Evolutionary conservation across 345 rosid species (phyloP), one percentile per base, ranked within the genome.

Genomic region (Linum usitatissimum): DNA sequence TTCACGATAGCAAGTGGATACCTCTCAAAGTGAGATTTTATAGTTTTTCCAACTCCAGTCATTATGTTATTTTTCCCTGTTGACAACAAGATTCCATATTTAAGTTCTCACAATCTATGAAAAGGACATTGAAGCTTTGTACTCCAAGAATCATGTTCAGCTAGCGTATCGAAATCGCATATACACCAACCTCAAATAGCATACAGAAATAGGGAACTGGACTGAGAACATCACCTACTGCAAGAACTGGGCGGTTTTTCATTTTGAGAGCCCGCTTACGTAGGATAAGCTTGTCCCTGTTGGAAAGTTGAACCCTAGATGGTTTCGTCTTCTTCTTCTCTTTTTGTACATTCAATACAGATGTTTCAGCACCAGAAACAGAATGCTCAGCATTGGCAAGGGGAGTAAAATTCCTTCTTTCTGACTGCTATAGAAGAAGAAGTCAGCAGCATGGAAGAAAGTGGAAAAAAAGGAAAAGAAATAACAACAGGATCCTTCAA

Each of bases 201-300:
- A 23, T 23, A 23, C 28, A 23, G 28, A 23, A 23, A 23, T 0
- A 23, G 28, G 13, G 49, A 9, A 57, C 18, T 18, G 38, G 28
- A 28, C 28, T 31, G 53, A 64, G 17, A 15, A 53, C 23, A 66
- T 76, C 65, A 87, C 98, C 96, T 64, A 89, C 85, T 74, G 98
- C 88, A 64, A 89, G 80, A 57, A 84, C 81, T 18, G 95, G 98
- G 42, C 90, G 88, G 42, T 89, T 85, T 80, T 70, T 92, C 87
- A 85, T 84, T 64, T 53, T 78, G 63, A 89, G 95, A 64, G 96
- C 98, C 74, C 87, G 95, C 83, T 78, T 92, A 59, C 96, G 80
- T 63, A 92, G 75, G 64, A 89, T 81, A 63, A 92, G 96, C 78
- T 95, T 84, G 68, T 87, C 95, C 73, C 76, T 92, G 62, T 92